Percentiles rank a stretch among this genome's conserved stretches.
These are phyloP conservation scores for Coemansia erecta DNA, from an alignment of 192 early-diverging fungal species.

Conservation along the genomic window DNA sequence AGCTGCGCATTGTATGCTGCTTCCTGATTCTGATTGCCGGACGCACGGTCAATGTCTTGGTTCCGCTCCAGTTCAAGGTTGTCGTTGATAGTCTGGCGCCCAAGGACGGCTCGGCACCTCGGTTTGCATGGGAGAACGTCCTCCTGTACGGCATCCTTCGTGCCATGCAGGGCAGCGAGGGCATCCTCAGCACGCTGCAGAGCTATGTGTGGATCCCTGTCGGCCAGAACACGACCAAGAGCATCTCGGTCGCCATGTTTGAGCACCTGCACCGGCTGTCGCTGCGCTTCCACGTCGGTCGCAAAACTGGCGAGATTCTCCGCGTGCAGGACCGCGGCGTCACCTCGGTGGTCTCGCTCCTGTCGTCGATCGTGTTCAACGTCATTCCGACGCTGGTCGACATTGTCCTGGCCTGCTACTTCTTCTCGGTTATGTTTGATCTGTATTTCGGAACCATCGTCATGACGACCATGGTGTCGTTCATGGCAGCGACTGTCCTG, in stretches of 20 bases:
- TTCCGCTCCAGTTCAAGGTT: slow-evolving; percentile 77
- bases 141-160: slow-evolving; percentile 40
- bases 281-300: slow-evolving; percentile 87
- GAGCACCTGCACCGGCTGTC: slow-evolving; percentile 86
- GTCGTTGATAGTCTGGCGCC: slow-evolving; percentile 71
- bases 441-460: slow-evolving; percentile 80
- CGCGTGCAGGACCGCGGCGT: slow-evolving; percentile 71
- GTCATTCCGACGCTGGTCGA: slow-evolving; percentile 87
- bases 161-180: slow-evolving; percentile 58
- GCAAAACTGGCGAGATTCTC: slow-evolving; percentile 94
- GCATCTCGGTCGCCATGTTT: slow-evolving; percentile 89
- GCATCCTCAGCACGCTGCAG: slow-evolving; percentile 76
- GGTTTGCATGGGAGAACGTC: slow-evolving; percentile 51
- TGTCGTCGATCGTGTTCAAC: slow-evolving; percentile 86
- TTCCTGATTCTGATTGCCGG: slow-evolving; percentile 64
- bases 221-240: slow-evolving; percentile 86
- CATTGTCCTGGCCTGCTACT: slow-evolving; percentile 78
- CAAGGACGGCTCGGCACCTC: slow-evolving; percentile 38
- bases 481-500: slow-evolving; percentile 75
- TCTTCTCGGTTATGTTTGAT: slow-evolving; percentile 66
- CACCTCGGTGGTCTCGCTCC: slow-evolving; percentile 65
- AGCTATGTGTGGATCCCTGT: slow-evolving; percentile 92
- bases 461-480: slow-evolving; percentile 82
- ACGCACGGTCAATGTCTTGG: slow-evolving; percentile 77
- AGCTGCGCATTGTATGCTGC: slow-evolving; percentile 68